Evolutionary conservation across 148 eudicot genomes (phyloP).

Genomic region (Oxyria digyna): DNA sequence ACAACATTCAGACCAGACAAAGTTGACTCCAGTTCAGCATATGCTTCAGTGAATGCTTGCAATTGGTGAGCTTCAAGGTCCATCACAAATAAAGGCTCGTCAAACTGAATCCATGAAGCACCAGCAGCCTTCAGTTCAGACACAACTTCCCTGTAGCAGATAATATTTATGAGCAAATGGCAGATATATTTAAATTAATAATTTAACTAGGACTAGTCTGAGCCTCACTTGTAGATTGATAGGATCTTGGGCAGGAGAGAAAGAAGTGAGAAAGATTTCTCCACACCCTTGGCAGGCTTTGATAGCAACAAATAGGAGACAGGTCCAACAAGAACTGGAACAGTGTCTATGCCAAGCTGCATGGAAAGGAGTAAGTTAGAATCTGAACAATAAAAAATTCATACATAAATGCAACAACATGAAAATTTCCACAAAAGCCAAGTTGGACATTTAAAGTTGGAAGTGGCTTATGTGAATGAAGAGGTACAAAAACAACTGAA

Average conservation of each 20-base stretch:
- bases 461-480: too few species aligned
- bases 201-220: too few species aligned
- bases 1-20: slow-evolving; percentile 46
- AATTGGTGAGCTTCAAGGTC: slow-evolving; percentile 47
- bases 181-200: too few species aligned
- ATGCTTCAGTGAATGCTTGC: slow-evolving; percentile 40
- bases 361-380: background rate
- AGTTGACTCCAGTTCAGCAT: slow-evolving; percentile 41
- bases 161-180: too few species aligned
- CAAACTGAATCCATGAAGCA: slow-evolving; percentile 66
- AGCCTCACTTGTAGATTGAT: slow-evolving; percentile 45
- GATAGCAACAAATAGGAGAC: slow-evolving; percentile 50
- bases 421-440: too few species aligned
- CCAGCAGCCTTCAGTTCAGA: slow-evolving; percentile 56
- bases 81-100: slow-evolving; percentile 55
- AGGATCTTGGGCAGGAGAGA: slow-evolving; percentile 43
- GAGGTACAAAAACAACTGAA: too few species aligned
- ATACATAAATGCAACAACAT: too few species aligned
- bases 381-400: too few species aligned
- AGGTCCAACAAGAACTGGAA: slow-evolving; percentile 72
- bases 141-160: slow-evolving; percentile 39
- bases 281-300: slow-evolving; percentile 49
- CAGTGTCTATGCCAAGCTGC: slow-evolving; percentile 85
- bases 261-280: slow-evolving; percentile 41
- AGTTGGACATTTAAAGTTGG: too few species aligned